These are phyloP conservation scores for Abelmoschus esculentus DNA, from an alignment of 345 rosid species.

Conservation along the genomic window DNA sequence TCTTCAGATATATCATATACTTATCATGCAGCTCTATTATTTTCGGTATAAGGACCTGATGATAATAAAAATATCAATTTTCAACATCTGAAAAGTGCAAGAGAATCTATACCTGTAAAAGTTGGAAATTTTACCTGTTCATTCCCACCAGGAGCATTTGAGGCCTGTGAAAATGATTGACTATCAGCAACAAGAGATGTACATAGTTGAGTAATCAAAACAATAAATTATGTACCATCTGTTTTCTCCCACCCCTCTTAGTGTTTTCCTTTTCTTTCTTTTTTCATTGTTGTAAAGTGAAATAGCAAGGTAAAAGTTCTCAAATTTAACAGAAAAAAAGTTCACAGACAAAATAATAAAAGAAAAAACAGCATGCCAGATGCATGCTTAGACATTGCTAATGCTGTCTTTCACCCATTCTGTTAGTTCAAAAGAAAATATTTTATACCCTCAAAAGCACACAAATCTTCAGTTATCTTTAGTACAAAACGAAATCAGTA, in stretches of 20 bases:
- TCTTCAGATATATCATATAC: conserved; percentile 44
- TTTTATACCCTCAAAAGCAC: neutral
- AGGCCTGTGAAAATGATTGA: conserved; percentile 37
- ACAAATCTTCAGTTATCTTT: neutral
- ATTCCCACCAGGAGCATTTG: conserved; percentile 48
- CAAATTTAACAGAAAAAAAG: neutral
- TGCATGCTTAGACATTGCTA: neutral
- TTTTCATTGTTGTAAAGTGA: neutral
- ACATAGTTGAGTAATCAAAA: neutral
- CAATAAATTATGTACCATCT: neutral
- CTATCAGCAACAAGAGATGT: conserved; percentile 10
- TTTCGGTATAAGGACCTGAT: conserved; percentile 56
- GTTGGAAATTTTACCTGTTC: conserved; percentile 56
- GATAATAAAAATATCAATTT: conserved; percentile 9
- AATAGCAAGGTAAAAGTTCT: neutral
- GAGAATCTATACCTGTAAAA: neutral
- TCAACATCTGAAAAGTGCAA: neutral
- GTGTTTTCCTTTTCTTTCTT: too few relatives aligned
- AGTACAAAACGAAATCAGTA: neutral
- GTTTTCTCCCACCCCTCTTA: neutral
- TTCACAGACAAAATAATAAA: neutral
- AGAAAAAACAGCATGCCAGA: neutral
- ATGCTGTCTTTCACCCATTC: neutral
- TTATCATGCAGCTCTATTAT: conserved; percentile 64
- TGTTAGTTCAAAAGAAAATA: neutral